These are phyloP conservation scores for Cercospora sesami DNA, from an alignment of 2,329 filamentous ascomycete genomes.

Conservation along the genomic window DNA sequence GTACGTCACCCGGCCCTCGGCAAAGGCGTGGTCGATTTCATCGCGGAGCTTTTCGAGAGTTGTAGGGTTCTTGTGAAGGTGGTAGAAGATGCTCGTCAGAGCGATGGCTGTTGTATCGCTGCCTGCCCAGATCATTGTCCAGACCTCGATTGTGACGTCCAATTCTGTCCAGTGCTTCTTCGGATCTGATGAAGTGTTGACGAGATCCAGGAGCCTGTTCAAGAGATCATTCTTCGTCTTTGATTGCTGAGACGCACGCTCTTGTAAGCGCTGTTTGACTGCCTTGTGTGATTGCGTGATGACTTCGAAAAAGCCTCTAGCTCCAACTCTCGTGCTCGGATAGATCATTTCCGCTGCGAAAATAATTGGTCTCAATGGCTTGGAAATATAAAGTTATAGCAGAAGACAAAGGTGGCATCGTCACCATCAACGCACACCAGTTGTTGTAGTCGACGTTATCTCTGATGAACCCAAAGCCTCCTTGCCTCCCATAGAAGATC, in stretches of 20 bases:
- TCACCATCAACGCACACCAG: constrained; percentile 16
- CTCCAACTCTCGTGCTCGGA: constrained; percentile 4
- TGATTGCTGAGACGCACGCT: constrained; percentile 8
- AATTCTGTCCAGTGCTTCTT: constrained; percentile 10
- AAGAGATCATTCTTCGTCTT: constrained; percentile 23
- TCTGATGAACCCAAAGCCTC: constrained; percentile 16
- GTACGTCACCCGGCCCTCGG: constrained; percentile 33
- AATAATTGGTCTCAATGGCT: constrained; percentile 2
- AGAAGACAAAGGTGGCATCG: constrained; percentile 13
- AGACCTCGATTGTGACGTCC: constrained; percentile 23
- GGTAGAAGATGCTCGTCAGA: constrained; percentile 41
- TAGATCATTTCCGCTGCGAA: constrained; percentile 18
- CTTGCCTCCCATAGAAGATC: constrained; percentile 18
- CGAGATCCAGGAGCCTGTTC: constrained; percentile 28
- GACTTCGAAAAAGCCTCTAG: constrained; percentile 10
- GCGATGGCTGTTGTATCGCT: constrained; percentile 38
- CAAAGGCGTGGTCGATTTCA: constrained; percentile 38
- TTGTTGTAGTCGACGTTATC: constrained; percentile 20
- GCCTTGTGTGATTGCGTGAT: constrained; percentile 12
- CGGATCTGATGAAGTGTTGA: constrained; percentile 26
- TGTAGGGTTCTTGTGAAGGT: constrained; percentile 40
- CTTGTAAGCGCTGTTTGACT: constrained; percentile 9
- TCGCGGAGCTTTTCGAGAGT: constrained; percentile 37
- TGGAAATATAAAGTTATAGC: constrained; percentile 16
- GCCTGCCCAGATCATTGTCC: constrained; percentile 49